Evolutionary conservation across 179 eudicot species (phyloP), one percentile per base, ranked within the genome.

Genomic region (Vitellaria paradoxa): DNA sequence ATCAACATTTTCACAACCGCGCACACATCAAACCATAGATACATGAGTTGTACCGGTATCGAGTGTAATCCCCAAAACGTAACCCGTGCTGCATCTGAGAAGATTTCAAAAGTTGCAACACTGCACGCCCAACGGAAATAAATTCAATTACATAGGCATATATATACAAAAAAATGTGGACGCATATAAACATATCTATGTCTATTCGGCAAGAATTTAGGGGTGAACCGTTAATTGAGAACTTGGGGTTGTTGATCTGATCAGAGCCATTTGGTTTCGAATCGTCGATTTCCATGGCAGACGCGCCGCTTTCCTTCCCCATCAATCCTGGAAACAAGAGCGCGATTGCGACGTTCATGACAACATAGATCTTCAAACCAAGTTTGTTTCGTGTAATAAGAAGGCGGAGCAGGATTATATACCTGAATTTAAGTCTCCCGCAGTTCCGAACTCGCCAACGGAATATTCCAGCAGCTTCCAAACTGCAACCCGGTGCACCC

Each of bases 1-100:
- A 30, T 30, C 37, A 30, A 30, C 37, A 30, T 0, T 30, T 30
- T 30, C 37, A 30, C 37, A 30, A 1, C 1, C 37, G 37, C 37
- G 37, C 37, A 30, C 37, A 30, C 37, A 30, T 30, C 37, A 30
- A 30, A 30, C 37, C 1, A 30, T 65, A 47, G 0, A 30, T 11
- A 30, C 12, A 47, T 70, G n/a, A 15, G 18, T 65, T 21, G 21
- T 81, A 95, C 99, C 99, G 77, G 81, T 93, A 95, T 47, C 98
- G 93, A 63, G 97, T 88, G 72, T 95, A 95, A 52, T 95, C 99
- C 75, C 99, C 95, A 63, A 90, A 91, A 26, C 99, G 95, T 71
- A 95, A 79, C 52, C 99, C 99, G 80, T 95, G 99, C 89, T 95
- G 98, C 98, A 93, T 93, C 84, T 95, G 99, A 68, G 99, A 89